phyloP scores from a whole-genome alignment of 192 early-diverging fungal genomes.

The Coemansia sp. region DNA sequence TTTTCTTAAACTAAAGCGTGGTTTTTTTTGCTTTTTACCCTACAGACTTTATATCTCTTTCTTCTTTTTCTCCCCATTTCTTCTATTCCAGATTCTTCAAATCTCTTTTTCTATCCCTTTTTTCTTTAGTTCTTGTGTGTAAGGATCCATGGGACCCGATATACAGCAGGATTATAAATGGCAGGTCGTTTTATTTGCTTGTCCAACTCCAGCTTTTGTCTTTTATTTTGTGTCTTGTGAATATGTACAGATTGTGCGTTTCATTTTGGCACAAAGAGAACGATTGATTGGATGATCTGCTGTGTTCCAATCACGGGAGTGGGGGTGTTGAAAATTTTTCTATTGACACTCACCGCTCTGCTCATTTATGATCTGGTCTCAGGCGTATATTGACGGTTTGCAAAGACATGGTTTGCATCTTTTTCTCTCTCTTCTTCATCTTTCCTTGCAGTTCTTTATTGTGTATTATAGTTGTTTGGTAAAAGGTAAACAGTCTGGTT shows the following conservation, averaged over 20 bases:
- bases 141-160: background rate
- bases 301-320: background rate
- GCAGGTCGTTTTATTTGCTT: background rate
- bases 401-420: background rate
- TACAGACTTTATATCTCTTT: constrained; percentile 11
- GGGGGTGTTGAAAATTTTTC: constrained; percentile 17
- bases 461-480: background rate
- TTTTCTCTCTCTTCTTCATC: background rate
- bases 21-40: background rate
- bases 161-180: background rate
- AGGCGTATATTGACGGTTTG: constrained; percentile 17
- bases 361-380: background rate
- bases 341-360: no score
- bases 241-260: background rate
- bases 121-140: constrained; percentile 2
- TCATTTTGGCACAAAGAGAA: background rate
- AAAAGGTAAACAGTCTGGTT: background rate
- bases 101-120: background rate
- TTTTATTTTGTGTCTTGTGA: background rate
- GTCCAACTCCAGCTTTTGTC: background rate
- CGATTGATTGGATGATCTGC: background rate
- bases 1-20: background rate
- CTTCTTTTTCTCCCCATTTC: constrained; percentile 15
- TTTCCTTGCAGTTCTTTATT: constrained; percentile 1
- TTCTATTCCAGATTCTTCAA: background rate